Base-by-base conservation (phyloP, 176 grass and related monocot genomes). In the Triticum dicoccoides region DNA sequence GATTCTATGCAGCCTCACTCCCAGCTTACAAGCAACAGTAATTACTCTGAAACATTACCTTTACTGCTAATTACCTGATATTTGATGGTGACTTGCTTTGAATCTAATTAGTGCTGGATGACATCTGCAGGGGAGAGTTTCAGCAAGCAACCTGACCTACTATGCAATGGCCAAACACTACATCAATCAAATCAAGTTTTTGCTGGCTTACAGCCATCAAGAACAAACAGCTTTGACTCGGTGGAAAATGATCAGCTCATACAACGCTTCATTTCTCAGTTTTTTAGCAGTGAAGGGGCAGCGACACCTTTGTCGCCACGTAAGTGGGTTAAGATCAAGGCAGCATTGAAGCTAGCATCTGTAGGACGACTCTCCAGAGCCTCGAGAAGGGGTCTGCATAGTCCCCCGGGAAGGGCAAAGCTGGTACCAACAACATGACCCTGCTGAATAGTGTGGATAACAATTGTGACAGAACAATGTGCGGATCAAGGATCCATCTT, bases 311-410 rank as follows among this genome's bases (percentile, higher is more conserved):
- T 88, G 75, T 91, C 86, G 11, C 86, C 82, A 25, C 82, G 86
- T 66, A 91, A 88, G 34, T 91, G 90, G 90, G 24, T 91, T 72
- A 91, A 88, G 72, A 82, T 91, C 64, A 82, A 61, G 18, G 90
- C 83, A 13, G 86, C 63, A 59, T 15, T 91, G 71, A 91, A 88
- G 82, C 56, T 85, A 69, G 90, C 78, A 72, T 91, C 33, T 11
- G 64, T 88, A 27, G 24, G 82, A 9, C 76, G 90, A 59, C 63
- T 65, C 18, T 85, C 86, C 7, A 91, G 67, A 78, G 78, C 64
- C 12, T 82, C 71, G 1, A 91, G 70, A 59, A 88, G 78, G 72
- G 63, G 63, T 27, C 10, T 8, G 1, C 14, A 63, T 70, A 74
- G 62, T 49, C 9, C 72, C 33, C 72, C 65, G 6, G 64, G 71